These are phyloP conservation scores for Handroanthus guayacan DNA, from an alignment of 257 asterid species.

Conservation along the genomic window DNA sequence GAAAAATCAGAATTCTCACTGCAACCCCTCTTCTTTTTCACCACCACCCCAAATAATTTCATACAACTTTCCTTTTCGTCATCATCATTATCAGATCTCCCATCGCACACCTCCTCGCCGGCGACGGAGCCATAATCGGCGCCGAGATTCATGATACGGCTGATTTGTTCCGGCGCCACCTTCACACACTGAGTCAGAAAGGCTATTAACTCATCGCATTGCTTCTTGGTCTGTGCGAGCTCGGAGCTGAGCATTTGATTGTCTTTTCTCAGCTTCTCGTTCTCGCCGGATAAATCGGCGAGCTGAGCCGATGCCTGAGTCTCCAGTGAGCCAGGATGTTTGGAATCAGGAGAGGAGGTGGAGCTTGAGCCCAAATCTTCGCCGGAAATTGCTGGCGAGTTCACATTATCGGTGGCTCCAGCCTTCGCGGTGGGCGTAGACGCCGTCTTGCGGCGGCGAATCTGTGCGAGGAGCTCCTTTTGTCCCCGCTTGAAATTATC, in stretches of 20 bases:
- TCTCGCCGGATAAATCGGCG: conserved; percentile 67
- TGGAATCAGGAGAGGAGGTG: conserved; percentile 70
- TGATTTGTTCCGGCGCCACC: conserved; percentile 64
- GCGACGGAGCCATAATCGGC: neutral
- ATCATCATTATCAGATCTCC: conserved; percentile 37
- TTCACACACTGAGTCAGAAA: conserved; percentile 62
- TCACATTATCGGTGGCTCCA: conserved; percentile 29
- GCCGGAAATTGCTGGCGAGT: conserved; percentile 61
- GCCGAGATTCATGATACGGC: conserved; percentile 54
- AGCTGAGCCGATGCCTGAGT: conserved; percentile 62
- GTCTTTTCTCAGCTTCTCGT: conserved; percentile 61
- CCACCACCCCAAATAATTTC: conserved; percentile 76
- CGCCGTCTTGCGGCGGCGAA: conserved; percentile 71
- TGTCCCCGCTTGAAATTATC: conserved; percentile 76
- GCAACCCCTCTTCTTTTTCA: conserved; percentile 65
- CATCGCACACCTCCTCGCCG: conserved; percentile 32
- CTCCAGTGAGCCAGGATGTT: conserved; percentile 61
- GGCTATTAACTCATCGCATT: conserved; percentile 66
- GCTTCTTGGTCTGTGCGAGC: conserved; percentile 64
- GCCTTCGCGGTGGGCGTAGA: conserved; percentile 39
- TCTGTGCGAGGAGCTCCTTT: conserved; percentile 64
- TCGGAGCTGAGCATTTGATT: conserved; percentile 70
- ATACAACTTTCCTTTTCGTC: conserved; percentile 54
- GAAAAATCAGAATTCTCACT: conserved; percentile 42
- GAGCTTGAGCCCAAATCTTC: conserved; percentile 76